phyloP scores from a whole-genome alignment of 345 rosid genomes.

The Fremontodendron californicum region DNA sequence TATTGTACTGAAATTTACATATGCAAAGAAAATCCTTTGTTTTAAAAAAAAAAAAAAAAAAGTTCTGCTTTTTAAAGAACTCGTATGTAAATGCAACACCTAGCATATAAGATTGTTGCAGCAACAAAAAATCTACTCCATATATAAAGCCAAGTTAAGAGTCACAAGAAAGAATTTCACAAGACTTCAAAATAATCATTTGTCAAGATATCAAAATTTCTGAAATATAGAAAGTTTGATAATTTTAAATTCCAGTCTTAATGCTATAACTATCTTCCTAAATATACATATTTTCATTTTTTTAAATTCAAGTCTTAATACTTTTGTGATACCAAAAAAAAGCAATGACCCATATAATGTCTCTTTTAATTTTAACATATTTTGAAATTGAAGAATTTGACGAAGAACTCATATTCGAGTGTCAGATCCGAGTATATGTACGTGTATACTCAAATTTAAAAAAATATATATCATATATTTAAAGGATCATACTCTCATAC shows the following conservation, averaged over 20 bases:
- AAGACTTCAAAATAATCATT: not conserved
- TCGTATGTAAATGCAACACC: not conserved
- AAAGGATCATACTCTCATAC: not conserved
- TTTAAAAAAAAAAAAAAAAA: not conserved
- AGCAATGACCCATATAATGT: too few relatives aligned
- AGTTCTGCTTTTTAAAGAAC: not conserved
- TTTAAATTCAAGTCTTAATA: not conserved
- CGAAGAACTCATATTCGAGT: too few relatives aligned
- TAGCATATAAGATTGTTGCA: not conserved
- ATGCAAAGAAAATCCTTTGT: not conserved
- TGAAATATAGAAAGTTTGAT: too few relatives aligned
- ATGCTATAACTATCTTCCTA: not conserved
- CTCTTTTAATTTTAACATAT: too few relatives aligned
- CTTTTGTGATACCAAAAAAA: too few relatives aligned
- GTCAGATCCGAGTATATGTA: too few relatives aligned
- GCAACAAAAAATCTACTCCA: not conserved
- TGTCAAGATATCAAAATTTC: not conserved
- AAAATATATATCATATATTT: too few relatives aligned
- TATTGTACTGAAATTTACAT: not conserved
- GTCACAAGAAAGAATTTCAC: too few relatives aligned
- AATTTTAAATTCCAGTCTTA: too few relatives aligned
- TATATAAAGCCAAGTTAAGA: too few relatives aligned
- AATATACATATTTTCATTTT: not conserved
- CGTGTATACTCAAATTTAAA: too few relatives aligned
- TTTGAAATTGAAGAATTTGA: not conserved